phyloP scores from a whole-genome alignment of 1,284 basidiomycete genomes.

The Cutaneotrichosporon mucoides region DNA sequence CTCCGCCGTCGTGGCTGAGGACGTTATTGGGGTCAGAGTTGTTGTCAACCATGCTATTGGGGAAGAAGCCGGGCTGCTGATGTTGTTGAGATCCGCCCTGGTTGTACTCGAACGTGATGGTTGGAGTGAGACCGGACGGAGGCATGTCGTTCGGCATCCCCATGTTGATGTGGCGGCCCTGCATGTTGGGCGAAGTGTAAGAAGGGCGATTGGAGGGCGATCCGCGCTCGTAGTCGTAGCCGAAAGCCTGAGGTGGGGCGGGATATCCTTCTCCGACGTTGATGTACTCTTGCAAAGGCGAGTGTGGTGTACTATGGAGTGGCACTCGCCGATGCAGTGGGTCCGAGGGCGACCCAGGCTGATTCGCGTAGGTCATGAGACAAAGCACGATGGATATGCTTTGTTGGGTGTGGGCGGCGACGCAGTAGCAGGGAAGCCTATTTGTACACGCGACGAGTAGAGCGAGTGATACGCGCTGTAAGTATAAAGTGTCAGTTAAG shows the following conservation, averaged over 20 bases:
- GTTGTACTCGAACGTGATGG: constrained; percentile 8
- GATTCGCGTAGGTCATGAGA: constrained; percentile 8
- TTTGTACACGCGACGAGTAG: too few relatives aligned
- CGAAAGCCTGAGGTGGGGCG: not conserved
- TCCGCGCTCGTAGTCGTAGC: constrained; percentile 2
- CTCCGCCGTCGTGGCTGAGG: not conserved
- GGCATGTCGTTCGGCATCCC: not conserved
- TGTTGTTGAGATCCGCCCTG: not conserved
- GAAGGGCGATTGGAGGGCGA: not conserved
- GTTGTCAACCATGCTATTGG: not conserved
- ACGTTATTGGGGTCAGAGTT: not conserved
- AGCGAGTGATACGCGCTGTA: not conserved
- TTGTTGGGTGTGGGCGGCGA: not conserved
- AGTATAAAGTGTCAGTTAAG: not conserved
- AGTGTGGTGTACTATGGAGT: not conserved
- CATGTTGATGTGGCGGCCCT: not conserved
- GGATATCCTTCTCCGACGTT: not conserved
- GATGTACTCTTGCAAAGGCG: constrained; percentile 3
- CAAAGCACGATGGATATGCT: constrained; percentile 3
- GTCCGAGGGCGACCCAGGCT: constrained; percentile 4
- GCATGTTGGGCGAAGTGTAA: not conserved
- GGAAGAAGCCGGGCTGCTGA: constrained; percentile 1
- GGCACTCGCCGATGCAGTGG: not conserved
- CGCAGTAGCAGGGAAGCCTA: not conserved
- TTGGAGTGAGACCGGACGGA: not conserved